Percentiles rank a stretch among this genome's conserved stretches.
Evolutionary conservation across 352 stramenopile species (phyloP).

Genomic region (Phytopythium sindhum): DNA sequence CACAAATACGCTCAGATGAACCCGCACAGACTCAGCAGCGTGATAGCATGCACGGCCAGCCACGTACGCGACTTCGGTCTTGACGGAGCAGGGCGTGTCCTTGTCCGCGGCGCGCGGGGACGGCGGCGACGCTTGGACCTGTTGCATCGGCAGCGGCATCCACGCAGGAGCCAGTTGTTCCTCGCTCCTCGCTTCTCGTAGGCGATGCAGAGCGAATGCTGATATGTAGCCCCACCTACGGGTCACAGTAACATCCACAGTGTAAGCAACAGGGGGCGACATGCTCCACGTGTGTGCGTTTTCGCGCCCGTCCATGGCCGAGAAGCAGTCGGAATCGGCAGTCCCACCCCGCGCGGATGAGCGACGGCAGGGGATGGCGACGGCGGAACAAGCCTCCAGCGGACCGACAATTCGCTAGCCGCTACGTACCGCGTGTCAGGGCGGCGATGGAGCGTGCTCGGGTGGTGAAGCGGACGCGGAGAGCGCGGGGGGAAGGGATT

Average conservation of each 20-base stretch:
- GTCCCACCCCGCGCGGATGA: constrained; percentile 1
- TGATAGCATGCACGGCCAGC: neutral
- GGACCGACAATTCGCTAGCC: neutral
- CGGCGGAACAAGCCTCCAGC: neutral
- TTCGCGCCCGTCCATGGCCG: neutral
- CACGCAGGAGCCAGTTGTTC: neutral
- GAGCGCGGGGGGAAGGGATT: neutral
- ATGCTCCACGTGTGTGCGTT: neutral
- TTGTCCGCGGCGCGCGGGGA: neutral
- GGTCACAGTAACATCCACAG: neutral
- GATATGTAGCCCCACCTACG: neutral
- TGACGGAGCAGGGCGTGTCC: constrained; percentile 11
- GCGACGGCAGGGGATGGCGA: neutral
- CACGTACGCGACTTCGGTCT: constrained; percentile 4
- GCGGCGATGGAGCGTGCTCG: neutral
- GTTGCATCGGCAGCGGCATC: constrained; percentile 1
- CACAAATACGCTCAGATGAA: neutral
- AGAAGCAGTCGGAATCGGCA: neutral
- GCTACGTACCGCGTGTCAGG: neutral
- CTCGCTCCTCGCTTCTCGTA: neutral
- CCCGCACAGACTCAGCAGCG: neutral
- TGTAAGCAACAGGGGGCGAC: neutral
- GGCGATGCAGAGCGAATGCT: neutral
- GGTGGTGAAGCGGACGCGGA: neutral
- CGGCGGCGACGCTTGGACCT: neutral